Conservation (phyloP, 164 flowering plant species). For the Berberis vulgaris region DNA sequence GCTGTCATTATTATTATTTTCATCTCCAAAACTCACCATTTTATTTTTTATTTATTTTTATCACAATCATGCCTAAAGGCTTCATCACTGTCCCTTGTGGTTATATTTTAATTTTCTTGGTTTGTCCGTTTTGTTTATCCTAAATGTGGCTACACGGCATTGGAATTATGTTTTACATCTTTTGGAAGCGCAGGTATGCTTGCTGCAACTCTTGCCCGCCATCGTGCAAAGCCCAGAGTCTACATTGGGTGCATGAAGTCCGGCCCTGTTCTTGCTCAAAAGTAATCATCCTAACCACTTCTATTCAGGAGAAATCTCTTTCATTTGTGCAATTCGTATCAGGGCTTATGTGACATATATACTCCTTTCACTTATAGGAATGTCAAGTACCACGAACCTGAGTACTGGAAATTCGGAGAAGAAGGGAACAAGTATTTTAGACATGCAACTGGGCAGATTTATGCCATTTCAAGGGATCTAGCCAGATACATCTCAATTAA, state of each 20-base stretch:
- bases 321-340: not conserved
- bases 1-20: too few relatives aligned
- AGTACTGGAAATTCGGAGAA: constrained; percentile 91
- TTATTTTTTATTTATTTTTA: not conserved
- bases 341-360: constrained; percentile 6
- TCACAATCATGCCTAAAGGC: not conserved
- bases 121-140: not conserved
- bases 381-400: constrained; percentile 88
- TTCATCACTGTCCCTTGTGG: not conserved
- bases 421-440: constrained; percentile 85
- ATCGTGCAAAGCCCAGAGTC: constrained; percentile 76
- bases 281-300: constrained; percentile 36
- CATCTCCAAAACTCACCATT: too few relatives aligned
- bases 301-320: constrained; percentile 2
- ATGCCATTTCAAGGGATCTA: constrained; percentile 81
- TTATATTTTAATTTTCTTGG: not conserved
- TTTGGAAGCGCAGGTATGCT: constrained; percentile 50
- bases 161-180: too few relatives aligned
- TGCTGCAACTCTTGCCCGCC: constrained; percentile 72
- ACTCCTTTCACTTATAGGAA: constrained; percentile 26
- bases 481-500: constrained; percentile 80
- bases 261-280: constrained; percentile 85
- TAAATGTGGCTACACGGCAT: too few relatives aligned
- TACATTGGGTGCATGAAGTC: constrained; percentile 98
- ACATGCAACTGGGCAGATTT: constrained; percentile 89